Evolutionary conservation across 164 flowering plant genomes (phyloP).

Genomic region (Warburgia ugandensis): DNA sequence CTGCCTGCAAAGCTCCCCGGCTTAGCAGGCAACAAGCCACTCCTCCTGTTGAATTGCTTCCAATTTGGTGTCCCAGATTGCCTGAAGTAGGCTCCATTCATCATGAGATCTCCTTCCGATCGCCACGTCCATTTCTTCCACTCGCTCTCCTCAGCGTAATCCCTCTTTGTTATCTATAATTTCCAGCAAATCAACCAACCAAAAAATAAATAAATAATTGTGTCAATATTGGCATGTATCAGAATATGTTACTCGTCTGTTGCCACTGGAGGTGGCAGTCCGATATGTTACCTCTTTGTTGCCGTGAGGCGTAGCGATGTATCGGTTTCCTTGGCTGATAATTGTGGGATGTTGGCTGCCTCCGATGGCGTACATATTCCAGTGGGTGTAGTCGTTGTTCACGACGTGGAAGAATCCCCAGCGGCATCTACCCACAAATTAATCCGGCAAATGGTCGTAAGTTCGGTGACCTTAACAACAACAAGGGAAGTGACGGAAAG

Average conservation of each 20-base stretch:
- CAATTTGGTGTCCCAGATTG: constrained; percentile 28
- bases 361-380: constrained; percentile 87
- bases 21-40: constrained; percentile 27
- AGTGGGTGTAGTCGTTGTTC: constrained; percentile 77
- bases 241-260: no score
- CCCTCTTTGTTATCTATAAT: constrained; percentile 65
- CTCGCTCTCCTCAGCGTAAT: constrained; percentile 24
- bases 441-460: no score
- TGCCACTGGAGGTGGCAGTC: no score
- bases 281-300: constrained; percentile 37
- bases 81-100: constrained; percentile 68
- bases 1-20: constrained; percentile 27
- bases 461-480: no score
- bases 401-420: constrained; percentile 69
- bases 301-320: constrained; percentile 37
- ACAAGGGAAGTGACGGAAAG: no score
- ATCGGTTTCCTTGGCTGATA: constrained; percentile 77
- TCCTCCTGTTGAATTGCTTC: constrained; percentile 4
- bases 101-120: constrained; percentile 52
- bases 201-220: not conserved
- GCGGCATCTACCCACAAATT: constrained; percentile 26
- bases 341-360: constrained; percentile 70
- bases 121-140: constrained; percentile 75
- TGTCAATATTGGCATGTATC: not conserved
- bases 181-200: not conserved